Conservation (phyloP, 257 asterid genomes). For the Solanum pinnatisectum region DNA sequence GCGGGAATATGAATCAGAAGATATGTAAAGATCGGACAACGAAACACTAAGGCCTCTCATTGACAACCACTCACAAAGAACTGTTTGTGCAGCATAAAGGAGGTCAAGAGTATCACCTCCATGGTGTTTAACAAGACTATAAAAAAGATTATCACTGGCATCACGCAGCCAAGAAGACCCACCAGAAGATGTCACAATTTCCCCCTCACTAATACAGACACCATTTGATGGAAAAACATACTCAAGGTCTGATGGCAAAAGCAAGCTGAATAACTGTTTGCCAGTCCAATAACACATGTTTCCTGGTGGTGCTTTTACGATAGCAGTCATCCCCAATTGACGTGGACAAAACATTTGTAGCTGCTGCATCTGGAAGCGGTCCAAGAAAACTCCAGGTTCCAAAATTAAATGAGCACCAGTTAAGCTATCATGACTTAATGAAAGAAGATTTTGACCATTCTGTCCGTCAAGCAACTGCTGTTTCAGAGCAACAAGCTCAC, state of each 20-base stretch:
- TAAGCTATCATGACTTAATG: constrained; percentile 78
- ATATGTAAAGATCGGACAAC: constrained; percentile 65
- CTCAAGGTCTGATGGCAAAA: constrained; percentile 58
- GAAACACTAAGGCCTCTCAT: constrained; percentile 84
- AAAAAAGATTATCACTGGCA: constrained; percentile 42
- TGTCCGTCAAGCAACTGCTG: constrained; percentile 74
- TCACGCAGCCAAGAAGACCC: constrained; percentile 81
- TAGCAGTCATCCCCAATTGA: constrained; percentile 35
- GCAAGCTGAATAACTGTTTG: constrained; percentile 59
- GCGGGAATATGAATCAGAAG: constrained; percentile 45
- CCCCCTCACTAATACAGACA: constrained; percentile 53
- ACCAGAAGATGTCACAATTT: constrained; percentile 42
- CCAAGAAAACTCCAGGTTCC: constrained; percentile 58
- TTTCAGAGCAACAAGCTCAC: constrained; percentile 62
- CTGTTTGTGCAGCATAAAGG: constrained; percentile 55
- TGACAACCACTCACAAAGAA: constrained; percentile 80
- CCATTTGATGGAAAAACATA: constrained; percentile 36
- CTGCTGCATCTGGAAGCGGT: constrained; percentile 69
- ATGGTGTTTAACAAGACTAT: constrained; percentile 40
- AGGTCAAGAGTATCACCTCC: constrained; percentile 38
- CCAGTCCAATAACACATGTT: constrained; percentile 64
- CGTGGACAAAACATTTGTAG: constrained; percentile 67
- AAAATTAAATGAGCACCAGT: constrained; percentile 73
- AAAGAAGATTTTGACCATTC: constrained; percentile 66
- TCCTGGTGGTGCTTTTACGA: constrained; percentile 23